Evolutionary conservation across 768 basidiomycete species (phyloP), one percentile per base, ranked within the genome.

Genomic region (Termitomyces sp.): DNA sequence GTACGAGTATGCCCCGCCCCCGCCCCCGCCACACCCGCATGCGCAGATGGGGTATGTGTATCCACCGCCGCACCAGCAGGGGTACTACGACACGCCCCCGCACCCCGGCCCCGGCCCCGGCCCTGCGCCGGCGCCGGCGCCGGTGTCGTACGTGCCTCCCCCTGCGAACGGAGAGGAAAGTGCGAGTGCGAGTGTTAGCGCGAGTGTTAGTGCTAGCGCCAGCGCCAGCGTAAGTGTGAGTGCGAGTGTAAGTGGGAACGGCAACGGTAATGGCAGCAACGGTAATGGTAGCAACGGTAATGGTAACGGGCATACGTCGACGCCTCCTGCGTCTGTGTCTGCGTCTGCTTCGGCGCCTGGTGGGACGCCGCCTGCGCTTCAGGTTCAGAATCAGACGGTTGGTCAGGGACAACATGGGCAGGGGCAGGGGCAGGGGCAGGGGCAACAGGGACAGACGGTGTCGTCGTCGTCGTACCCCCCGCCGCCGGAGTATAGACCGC

Each of bases 1-100:
- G 49, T 58, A 58, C 16, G 52, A 22, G 42, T 58, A 58, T 10
- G 42, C 32, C 0, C 57, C 57, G 16, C 53, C 46, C 0, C 55
- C 37, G 1, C 36, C 14, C 14, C 39, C 37, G 14, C n/a, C n/a
- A n/a, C 60, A 53, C 13, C 31, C 54, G 6, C 53, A 43, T 13
- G 26, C 34, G 20, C 46, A 24, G 6, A 47, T 29, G 31, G 42
- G 31, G 49, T 58, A 58, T 29, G 52, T 24, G 42, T 58, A 58
- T 29, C 32, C 32, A 4, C 48, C 55, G 32, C 41, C 31, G 4
- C 48, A 47, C 32, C 27, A n/a, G 16, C 48, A 44, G 39, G 56
- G 42, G 27, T 58, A 58, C 20, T 58, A 58, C 4, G 52, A 58
- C 8, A n/a, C 39, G 18, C 39, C 39, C 0, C 6, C 39, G 39